Conservation (phyloP, 176 grass and related monocot genomes). For the Phragmites australis region DNA sequence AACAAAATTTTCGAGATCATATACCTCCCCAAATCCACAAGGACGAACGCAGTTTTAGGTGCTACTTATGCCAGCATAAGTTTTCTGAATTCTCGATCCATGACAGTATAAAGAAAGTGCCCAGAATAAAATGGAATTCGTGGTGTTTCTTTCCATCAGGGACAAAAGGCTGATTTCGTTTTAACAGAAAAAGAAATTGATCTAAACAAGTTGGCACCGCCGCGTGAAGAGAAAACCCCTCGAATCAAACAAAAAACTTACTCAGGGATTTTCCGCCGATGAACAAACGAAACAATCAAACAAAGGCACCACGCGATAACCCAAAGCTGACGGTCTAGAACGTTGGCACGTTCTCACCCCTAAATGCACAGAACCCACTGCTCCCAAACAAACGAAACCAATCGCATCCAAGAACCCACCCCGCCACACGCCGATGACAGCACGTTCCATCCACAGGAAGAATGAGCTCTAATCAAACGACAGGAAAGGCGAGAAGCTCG, state of each 20-base stretch:
- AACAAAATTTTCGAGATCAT: background rate
- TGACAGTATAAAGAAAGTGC: background rate
- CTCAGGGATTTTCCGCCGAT: background rate
- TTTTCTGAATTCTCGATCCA: background rate
- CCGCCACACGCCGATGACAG: no score
- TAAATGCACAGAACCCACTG: background rate
- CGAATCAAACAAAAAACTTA: background rate
- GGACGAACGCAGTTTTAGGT: background rate
- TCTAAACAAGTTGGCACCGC: background rate
- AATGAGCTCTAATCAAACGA: background rate
- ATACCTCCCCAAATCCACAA: background rate
- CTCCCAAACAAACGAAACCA: no score
- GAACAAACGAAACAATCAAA: background rate
- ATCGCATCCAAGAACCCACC: background rate
- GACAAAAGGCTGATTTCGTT: background rate
- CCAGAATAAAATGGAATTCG: background rate
- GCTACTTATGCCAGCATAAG: background rate
- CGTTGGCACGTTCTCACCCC: background rate
- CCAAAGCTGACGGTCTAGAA: background rate
- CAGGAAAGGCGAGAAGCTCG: background rate
- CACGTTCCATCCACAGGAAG: background rate
- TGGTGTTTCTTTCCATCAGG: background rate
- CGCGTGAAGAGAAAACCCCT: background rate
- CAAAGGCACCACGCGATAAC: background rate
- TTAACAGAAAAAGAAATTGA: background rate